Evolutionary conservation across 2,329 filamentous ascomycete genomes (phyloP), one percentile per base, ranked within the genome.

Genomic region (Dothiorella sarmentorum): DNA sequence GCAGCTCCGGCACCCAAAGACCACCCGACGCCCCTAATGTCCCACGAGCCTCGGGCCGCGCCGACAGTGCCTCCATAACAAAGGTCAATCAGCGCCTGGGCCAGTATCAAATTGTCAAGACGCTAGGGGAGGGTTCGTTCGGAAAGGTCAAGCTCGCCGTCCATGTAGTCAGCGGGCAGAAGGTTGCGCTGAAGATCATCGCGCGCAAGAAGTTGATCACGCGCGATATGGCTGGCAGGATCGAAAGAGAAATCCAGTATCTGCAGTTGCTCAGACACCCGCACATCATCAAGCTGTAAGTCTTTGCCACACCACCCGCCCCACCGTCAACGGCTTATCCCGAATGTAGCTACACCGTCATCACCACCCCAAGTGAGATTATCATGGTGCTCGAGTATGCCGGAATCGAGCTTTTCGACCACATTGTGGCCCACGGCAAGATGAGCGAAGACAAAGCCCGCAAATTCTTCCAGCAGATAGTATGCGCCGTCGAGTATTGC

Each of bases 351-450:
- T 96, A 91, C 75, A 97, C 94, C 27, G 94, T 99, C 63, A 97
- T 99, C 73, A 97, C 96, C 63, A 97, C 93, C 6, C 85, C 87
- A 22, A 86, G 84, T 62, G 94, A 99, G 73, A 99, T 99, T 71
- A 94, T 97, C 75, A 99, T 99, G 94, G 94, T 99, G 49, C 85
- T 99, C 65, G 94, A 99, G 75, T 99, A 96, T 75, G 94, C 94
- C 40, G 94, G 94, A 62, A 90, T 90, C 61, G 94, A 99, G 75
- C 82, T 99, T 61, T 99, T 99, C 76, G 93, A 99, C 75, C 97
- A 97, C 76, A 94, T 99, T 62, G 94, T 99, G 60, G 88, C 92
- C 70, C 87, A 97, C 71, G 94, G 94, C 58, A 87, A 90, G 70
- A 91, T 97, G 82, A 86, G 88, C 66, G 94, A 99, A 74, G 83